phyloP scores from a whole-genome alignment of 768 basidiomycete species.

The Lanmaoa pseudosensibilis region DNA sequence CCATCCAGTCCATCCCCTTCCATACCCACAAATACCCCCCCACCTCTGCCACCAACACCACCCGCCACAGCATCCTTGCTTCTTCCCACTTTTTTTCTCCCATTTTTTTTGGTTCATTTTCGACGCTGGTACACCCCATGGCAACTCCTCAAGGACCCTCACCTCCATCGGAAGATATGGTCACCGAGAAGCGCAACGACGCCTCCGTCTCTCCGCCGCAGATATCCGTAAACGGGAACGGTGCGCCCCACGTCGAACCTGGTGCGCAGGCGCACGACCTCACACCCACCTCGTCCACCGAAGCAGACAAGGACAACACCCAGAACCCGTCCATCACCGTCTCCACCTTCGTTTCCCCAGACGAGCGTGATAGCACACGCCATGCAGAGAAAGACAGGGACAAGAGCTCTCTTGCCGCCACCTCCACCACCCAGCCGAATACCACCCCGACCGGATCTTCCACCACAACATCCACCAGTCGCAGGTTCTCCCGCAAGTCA shows the following conservation, averaged over 20 bases:
- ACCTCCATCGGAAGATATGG: constrained; percentile 13
- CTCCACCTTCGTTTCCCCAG: constrained; percentile 35
- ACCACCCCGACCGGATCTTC: constrained; percentile 28
- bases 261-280: constrained; percentile 31
- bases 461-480: constrained; percentile 20
- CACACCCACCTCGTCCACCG: constrained; percentile 32
- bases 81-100: not conserved
- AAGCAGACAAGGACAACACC: constrained; percentile 38
- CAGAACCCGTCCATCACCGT: constrained; percentile 36
- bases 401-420: constrained; percentile 46
- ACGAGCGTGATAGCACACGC: constrained; percentile 34
- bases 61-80: not conserved
- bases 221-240: constrained; percentile 29
- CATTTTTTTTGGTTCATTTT: constrained; percentile 3
- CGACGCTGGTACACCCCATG: constrained; percentile 15
- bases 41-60: not conserved
- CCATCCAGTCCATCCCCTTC: constrained; percentile 3
- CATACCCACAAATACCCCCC: constrained; percentile 33
- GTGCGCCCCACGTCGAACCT: constrained; percentile 19
- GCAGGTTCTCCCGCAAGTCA: constrained; percentile 33
- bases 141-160: constrained; percentile 24
- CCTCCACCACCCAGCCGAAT: constrained; percentile 43
- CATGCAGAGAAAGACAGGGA: constrained; percentile 43
- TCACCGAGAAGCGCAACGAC: constrained; percentile 24
- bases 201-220: constrained; percentile 15